A percentile compares a stretch with the other conserved stretches of the same genome.
Evolutionary conservation across 495 filamentous ascomycete species (phyloP).

Genomic region (Penicillium angulare): DNA sequence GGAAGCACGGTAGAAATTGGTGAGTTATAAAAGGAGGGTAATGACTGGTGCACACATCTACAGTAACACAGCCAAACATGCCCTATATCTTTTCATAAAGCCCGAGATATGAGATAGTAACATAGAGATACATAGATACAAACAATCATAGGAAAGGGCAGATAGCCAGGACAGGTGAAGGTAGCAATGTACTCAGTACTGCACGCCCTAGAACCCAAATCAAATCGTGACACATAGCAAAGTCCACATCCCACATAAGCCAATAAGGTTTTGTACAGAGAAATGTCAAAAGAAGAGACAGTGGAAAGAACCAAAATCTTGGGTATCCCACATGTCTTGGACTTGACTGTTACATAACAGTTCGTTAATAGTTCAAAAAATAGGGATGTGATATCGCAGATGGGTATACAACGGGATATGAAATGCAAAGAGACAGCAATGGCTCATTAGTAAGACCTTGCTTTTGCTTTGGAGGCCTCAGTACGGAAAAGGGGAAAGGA

Average conservation of each 20-base stretch:
- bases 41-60: no score
- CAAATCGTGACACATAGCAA: background rate
- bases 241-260: background rate
- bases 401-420: slow-evolving; percentile 23
- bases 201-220: background rate
- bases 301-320: no score
- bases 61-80: no score
- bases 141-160: background rate
- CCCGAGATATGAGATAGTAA: background rate
- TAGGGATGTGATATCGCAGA: slow-evolving; percentile 12
- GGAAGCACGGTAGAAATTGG: no score
- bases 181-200: background rate
- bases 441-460: background rate
- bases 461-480: slow-evolving; percentile 9
- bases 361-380: background rate
- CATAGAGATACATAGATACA: background rate
- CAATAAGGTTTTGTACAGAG: background rate
- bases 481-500: slow-evolving; percentile 7
- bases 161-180: background rate
- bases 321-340: no score
- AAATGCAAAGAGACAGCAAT: slow-evolving; percentile 4
- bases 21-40: no score
- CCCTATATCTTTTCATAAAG: no score
- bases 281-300: background rate
- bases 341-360: no score